Percentiles rank a stretch among this genome's conserved stretches.
Conservation (phyloP, 768 basidiomycete genomes). For the Termitomyces bulborhizus region DNA sequence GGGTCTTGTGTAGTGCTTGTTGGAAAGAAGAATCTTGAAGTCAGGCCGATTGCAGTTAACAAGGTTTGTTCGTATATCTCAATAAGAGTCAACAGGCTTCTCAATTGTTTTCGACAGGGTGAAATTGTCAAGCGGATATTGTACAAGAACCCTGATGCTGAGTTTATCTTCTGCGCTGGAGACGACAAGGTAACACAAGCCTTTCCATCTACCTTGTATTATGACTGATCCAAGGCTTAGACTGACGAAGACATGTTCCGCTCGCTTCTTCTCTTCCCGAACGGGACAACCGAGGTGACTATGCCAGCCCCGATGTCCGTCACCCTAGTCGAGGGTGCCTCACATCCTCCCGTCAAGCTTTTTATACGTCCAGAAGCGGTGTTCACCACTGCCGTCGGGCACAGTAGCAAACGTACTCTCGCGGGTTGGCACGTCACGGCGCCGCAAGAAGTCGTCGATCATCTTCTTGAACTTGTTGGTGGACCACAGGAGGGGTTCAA, state of each 20-base stretch:
- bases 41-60: conserved; percentile 91
- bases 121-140: conserved; percentile 95
- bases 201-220: not conserved
- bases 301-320: conserved; percentile 48
- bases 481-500: not conserved
- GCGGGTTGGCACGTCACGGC: conserved; percentile 91
- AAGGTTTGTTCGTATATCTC: conserved; percentile 40
- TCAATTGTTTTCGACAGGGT: conserved; percentile 36
- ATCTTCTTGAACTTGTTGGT: conserved; percentile 59
- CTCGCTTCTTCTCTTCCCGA: conserved; percentile 60
- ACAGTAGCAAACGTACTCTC: conserved; percentile 81
- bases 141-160: conserved; percentile 89
- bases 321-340: conserved; percentile 41
- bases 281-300: conserved; percentile 29
- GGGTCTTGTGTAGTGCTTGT: conserved; percentile 58
- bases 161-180: conserved; percentile 96
- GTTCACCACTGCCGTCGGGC: conserved; percentile 93
- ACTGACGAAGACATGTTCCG: conserved; percentile 99
- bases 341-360: conserved; percentile 49
- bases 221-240: conserved; percentile 24
- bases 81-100: too few relatives aligned
- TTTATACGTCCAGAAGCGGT: conserved; percentile 60
- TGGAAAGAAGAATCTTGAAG: conserved; percentile 98
- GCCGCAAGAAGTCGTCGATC: conserved; percentile 80
- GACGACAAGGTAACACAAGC: conserved; percentile 76